Evolutionary conservation across 1,139 yeast species (phyloP), one percentile per base, ranked within the genome.

Genomic region (Debaryomycetaceae sp.): DNA sequence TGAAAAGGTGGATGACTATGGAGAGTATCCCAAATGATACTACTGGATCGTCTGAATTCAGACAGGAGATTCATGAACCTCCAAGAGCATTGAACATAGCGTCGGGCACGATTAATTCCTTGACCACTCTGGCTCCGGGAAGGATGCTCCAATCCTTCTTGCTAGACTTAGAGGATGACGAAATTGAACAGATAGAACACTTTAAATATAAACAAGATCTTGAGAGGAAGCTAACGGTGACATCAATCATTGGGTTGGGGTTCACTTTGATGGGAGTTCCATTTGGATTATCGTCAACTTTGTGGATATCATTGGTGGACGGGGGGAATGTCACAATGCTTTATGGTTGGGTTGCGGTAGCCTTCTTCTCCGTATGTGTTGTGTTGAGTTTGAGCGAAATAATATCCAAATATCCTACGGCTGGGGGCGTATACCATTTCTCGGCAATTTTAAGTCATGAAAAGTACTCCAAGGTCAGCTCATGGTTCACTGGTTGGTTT

Each of bases 401-500:
- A 49, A 78, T 84, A 1, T 81, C 88, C 5, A 85, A 84, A 54
- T 85, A 81, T 53, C 93, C 93, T 0, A 80, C 86, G 27, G 85
- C 88, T 3, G 85, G 85, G 27, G 85, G 85, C 14, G 83, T 85
- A 1, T 87, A 85, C 57, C 91, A 85, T 50, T 85, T 85, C 61
- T 81, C 88, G 56, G 87, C 88, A 6, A 78, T 85, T 46, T 63
- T 86, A 39, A 82, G 89, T 34, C 77, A 76, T 45, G 78, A 78
- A 5, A 70, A 69, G 42, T 78, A 80, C 49, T 76, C 86, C 6
- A 61, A 75, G 39, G 60, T 77, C 4, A 68, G 81, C 44, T 81
- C 88, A 5, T 85, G 91, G 90, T 79, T 77, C 55, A 84, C 88
- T 0, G 93, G 93, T 0, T 86, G 91, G 87, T 76, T 82, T 49